A percentile compares a stretch with the other conserved stretches of the same genome.
phyloP scores from a whole-genome alignment of 169 alveolate genomes.

The Plasmodium fragile region DNA sequence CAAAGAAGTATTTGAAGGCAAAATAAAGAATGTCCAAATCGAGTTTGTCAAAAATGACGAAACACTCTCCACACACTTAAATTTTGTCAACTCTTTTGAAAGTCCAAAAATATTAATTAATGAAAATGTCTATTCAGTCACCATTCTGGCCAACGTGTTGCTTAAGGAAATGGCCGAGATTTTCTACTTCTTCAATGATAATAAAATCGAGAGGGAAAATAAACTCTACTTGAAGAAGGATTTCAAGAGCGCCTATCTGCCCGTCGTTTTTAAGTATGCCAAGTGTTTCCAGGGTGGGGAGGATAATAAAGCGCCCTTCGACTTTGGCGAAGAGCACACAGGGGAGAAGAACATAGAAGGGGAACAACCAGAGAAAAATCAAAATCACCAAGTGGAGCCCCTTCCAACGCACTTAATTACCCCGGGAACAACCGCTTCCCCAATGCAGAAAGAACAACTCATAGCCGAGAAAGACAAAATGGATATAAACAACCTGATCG shows the following conservation, averaged over 20 bases:
- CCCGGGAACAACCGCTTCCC: not conserved
- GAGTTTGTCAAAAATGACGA: constrained; percentile 63
- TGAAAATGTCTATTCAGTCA: constrained; percentile 43
- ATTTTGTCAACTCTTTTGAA: constrained; percentile 61
- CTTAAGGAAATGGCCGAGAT: constrained; percentile 76
- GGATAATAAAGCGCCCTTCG: not conserved
- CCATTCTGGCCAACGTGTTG: constrained; percentile 23
- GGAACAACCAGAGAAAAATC: not conserved
- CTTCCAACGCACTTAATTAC: not conserved
- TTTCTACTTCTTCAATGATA: constrained; percentile 55
- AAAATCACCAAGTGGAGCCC: not conserved
- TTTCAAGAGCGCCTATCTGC: constrained; percentile 41
- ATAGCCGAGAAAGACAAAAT: constrained; percentile 32
- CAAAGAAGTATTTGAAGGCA: constrained; percentile 57
- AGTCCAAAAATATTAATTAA: constrained; percentile 52
- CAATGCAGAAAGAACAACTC: not conserved
- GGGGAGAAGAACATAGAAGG: not conserved
- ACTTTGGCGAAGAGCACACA: not conserved
- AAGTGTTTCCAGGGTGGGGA: constrained; percentile 17
- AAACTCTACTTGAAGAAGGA: constrained; percentile 44
- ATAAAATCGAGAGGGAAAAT: constrained; percentile 56
- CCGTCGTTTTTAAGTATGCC: constrained; percentile 39
- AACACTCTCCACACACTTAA: constrained; percentile 34
- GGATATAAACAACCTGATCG: constrained; percentile 31
- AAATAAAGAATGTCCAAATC: constrained; percentile 33